phyloP scores from a whole-genome alignment of 2,329 filamentous ascomycete species.

The Verticillium isaacii region DNA sequence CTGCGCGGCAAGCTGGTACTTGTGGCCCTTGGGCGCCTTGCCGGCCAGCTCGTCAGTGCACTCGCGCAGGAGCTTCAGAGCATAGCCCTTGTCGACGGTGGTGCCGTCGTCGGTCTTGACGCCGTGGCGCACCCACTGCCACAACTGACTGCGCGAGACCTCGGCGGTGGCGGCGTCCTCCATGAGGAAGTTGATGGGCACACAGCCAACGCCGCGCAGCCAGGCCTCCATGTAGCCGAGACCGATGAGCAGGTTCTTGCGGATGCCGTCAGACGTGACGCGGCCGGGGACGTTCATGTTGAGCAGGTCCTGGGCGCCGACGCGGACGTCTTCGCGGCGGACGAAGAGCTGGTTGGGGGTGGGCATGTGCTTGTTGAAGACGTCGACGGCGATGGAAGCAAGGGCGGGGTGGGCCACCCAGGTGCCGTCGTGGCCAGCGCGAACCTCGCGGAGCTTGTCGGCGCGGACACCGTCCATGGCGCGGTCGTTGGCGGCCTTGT shows the following conservation, averaged over 20 bases:
- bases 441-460: constrained; percentile 85
- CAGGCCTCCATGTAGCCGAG: constrained; percentile 98
- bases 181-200: constrained; percentile 98
- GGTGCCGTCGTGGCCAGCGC: constrained; percentile 81
- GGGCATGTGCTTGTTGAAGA: constrained; percentile 93
- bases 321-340: constrained; percentile 81
- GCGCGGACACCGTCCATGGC: constrained; percentile 81
- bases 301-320: constrained; percentile 83
- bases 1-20: constrained; percentile 83
- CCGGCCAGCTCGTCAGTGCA: constrained; percentile 69
- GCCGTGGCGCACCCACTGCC: constrained; percentile 84
- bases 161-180: constrained; percentile 97
- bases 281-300: constrained; percentile 97
- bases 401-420: constrained; percentile 90
- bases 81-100: constrained; percentile 88
- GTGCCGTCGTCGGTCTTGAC: constrained; percentile 81
- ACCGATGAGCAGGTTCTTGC: constrained; percentile 96
- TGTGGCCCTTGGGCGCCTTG: constrained; percentile 82
- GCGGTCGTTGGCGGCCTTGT: constrained; percentile 75
- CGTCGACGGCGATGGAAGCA: constrained; percentile 71
- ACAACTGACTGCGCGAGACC: constrained; percentile 88
- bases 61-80: constrained; percentile 81
- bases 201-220: constrained; percentile 90
- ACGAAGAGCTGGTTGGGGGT: constrained; percentile 85
- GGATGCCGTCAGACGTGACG: constrained; percentile 90